These are phyloP conservation scores for Avena sativa DNA, from an alignment of 176 grass and related monocot genomes.

Conservation along the genomic window DNA sequence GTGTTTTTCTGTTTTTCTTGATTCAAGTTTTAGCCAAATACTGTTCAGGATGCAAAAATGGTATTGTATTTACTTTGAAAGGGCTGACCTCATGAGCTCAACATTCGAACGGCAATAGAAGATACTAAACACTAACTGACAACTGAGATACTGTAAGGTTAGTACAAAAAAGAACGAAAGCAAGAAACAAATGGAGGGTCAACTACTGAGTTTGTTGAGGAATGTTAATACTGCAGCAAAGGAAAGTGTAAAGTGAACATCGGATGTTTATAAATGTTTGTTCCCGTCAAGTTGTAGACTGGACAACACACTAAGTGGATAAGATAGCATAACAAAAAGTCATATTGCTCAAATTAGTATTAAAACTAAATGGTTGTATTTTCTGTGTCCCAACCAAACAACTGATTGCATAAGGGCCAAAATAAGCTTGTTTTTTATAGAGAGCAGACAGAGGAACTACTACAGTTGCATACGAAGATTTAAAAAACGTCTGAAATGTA, in stretches of 20 bases:
- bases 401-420: background rate
- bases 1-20: background rate
- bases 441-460: background rate
- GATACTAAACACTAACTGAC: conserved; percentile 2
- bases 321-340: background rate
- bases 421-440: background rate
- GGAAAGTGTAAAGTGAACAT: background rate
- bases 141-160: background rate
- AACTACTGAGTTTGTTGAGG: background rate
- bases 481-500: background rate
- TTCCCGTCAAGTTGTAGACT: background rate
- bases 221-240: background rate
- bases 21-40: conserved; percentile 2
- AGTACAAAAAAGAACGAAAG: conserved; percentile 9
- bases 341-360: background rate
- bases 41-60: background rate
- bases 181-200: background rate
- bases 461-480: background rate
- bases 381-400: background rate
- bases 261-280: conserved; percentile 21
- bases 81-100: background rate
- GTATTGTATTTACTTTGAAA: background rate
- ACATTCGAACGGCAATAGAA: background rate
- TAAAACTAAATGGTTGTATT: background rate
- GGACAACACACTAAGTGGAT: background rate